Evolutionary conservation across 192 early-diverging fungal species (phyloP).

Genomic region (Paraglomus occultum): DNA sequence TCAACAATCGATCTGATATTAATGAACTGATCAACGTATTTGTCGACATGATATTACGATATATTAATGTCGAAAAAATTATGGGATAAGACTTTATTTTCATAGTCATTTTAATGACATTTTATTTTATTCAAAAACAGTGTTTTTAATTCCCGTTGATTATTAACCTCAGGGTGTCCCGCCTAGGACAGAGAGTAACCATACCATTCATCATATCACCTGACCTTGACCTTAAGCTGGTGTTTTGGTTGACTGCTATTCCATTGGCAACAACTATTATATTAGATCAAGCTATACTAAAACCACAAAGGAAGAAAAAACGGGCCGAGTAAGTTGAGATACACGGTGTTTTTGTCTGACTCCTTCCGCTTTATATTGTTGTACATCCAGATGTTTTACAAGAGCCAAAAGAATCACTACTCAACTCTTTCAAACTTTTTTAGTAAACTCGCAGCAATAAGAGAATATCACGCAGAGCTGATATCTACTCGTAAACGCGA

Average conservation of each 20-base stretch:
- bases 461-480: constrained; percentile 61
- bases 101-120: too few species aligned
- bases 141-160: not conserved
- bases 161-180: constrained; percentile 43
- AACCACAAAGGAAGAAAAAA: constrained; percentile 56
- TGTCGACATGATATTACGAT: too few species aligned
- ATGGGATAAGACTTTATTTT: too few species aligned
- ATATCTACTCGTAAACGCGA: constrained; percentile 67
- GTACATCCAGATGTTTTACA: not conserved
- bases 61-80: too few species aligned
- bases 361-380: constrained; percentile 5
- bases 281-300: constrained; percentile 57
- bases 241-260: constrained; percentile 50
- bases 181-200: constrained; percentile 65
- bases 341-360: not conserved
- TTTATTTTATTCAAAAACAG: not conserved
- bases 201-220: constrained; percentile 65
- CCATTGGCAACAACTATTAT: constrained; percentile 54
- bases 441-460: constrained; percentile 55
- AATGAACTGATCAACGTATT: too few species aligned
- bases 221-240: constrained; percentile 52
- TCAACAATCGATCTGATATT: too few species aligned
- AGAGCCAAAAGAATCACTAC: constrained; percentile 1
- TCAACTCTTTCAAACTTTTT: constrained; percentile 13
- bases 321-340: constrained; percentile 42